phyloP scores from a whole-genome alignment of 2,329 filamentous ascomycete species.

The Colletotrichum karsti region DNA sequence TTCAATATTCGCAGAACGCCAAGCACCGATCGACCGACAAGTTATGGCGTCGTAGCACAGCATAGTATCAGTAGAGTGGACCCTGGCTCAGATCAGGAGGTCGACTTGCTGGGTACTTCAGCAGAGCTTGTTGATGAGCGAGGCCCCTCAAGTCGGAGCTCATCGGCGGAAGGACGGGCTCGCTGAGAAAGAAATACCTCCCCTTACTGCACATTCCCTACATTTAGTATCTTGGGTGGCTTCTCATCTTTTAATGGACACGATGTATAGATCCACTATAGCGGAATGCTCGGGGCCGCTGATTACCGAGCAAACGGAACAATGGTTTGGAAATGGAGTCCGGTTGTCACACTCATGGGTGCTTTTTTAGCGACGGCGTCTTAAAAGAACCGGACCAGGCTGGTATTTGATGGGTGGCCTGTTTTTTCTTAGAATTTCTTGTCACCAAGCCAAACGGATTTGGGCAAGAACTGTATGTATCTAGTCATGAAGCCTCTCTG shows the following conservation, averaged over 20 bases:
- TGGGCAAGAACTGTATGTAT: neutral
- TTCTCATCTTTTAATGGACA: neutral
- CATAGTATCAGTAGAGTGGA: constrained; percentile 66
- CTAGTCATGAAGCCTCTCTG: constrained; percentile 3
- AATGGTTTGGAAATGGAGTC: constrained; percentile 10
- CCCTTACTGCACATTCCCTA: neutral
- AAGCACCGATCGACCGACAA: constrained; percentile 59
- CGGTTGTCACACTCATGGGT: no score
- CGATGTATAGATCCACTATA: constrained; percentile 10
- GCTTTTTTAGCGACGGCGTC: constrained; percentile 28
- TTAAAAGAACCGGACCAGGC: constrained; percentile 21
- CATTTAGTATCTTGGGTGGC: neutral
- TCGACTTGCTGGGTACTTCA: constrained; percentile 60
- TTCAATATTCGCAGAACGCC: constrained; percentile 46
- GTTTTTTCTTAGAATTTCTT: neutral
- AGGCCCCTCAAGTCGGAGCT: constrained; percentile 15
- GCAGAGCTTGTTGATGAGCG: constrained; percentile 64
- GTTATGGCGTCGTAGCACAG: constrained; percentile 65
- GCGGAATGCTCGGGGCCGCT: neutral
- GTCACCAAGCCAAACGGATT: neutral
- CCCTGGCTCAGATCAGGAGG: constrained; percentile 48
- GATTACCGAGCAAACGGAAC: neutral
- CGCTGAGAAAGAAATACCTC: neutral
- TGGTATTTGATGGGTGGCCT: constrained; percentile 12
- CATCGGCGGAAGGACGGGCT: constrained; percentile 15